These are phyloP conservation scores for Pythium pyrilobum DNA, from an alignment of 352 stramenopile species.

Conservation along the genomic window DNA sequence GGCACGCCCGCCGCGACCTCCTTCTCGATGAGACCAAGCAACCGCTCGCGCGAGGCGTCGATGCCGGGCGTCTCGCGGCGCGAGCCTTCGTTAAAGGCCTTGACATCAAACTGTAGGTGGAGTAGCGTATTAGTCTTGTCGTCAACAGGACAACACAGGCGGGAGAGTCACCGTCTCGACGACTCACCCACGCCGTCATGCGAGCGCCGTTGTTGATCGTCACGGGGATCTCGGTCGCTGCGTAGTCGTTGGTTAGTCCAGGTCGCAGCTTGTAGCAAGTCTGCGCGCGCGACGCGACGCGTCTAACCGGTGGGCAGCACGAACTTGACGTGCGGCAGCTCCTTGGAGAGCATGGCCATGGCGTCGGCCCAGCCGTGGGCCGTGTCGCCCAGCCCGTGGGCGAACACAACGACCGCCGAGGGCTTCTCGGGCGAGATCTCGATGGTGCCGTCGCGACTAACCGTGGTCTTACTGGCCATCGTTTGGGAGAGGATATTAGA, in stretches of 20 bases:
- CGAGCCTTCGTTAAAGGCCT: conserved; percentile 79
- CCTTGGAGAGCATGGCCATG: conserved; percentile 47
- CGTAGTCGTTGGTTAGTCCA: too few relatives aligned
- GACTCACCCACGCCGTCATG: conserved; percentile 89
- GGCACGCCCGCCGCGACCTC: conserved; percentile 67
- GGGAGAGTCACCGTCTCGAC: too few relatives aligned
- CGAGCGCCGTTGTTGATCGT: conserved; percentile 93
- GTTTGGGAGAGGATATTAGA: too few relatives aligned
- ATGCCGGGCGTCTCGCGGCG: conserved; percentile 90
- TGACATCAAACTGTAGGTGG: conserved; percentile 87
- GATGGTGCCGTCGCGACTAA: conserved; percentile 25
- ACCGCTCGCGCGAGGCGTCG: conserved; percentile 57
- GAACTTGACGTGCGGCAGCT: conserved; percentile 70
- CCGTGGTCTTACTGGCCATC: conserved; percentile 20
- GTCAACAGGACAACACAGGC: background rate
- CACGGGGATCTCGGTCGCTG: conserved; percentile 64
- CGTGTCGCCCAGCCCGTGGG: conserved; percentile 92
- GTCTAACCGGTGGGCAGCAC: conserved; percentile 57
- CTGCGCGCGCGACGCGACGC: too few relatives aligned
- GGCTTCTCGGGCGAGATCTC: conserved; percentile 22
- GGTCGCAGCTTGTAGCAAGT: too few relatives aligned
- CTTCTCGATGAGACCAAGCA: conserved; percentile 83
- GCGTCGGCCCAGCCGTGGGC: conserved; percentile 80
- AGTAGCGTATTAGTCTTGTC: background rate
- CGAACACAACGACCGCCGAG: conserved; percentile 47